These are phyloP conservation scores for Pleurotus pulmonarius DNA, from an alignment of 768 basidiomycete species.

Conservation along the genomic window DNA sequence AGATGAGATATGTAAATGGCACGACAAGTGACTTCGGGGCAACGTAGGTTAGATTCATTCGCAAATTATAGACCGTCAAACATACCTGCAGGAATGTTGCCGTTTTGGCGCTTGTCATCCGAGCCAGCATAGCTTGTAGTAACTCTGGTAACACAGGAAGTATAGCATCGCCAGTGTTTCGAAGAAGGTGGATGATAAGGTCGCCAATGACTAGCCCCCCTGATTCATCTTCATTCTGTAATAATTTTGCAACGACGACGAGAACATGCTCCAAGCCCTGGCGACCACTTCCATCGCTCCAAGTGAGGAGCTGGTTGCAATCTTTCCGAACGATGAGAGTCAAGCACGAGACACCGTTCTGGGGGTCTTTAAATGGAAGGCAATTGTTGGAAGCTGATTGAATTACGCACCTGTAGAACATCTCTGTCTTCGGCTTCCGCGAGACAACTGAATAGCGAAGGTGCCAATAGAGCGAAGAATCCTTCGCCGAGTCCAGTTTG, in stretches of 20 bases:
- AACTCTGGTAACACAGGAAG: conserved; percentile 85
- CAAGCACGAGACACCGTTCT: conserved; percentile 83
- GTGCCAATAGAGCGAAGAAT: conserved; percentile 74
- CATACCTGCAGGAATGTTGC: conserved; percentile 86
- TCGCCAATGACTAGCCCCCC: conserved; percentile 94
- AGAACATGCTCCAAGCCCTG: conserved; percentile 77
- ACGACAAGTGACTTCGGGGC: conserved; percentile 71
- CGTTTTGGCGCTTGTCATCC: conserved; percentile 84
- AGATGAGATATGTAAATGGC: conserved; percentile 91
- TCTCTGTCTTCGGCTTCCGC: conserved; percentile 79
- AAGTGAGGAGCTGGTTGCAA: conserved; percentile 72
- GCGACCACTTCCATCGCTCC: conserved; percentile 64
- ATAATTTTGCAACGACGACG: conserved; percentile 69
- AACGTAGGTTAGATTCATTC: too few relatives aligned
- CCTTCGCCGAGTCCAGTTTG: conserved; percentile 69
- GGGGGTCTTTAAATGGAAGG: background rate
- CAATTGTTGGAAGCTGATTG: background rate
- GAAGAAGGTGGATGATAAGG: conserved; percentile 87
- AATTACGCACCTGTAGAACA: conserved; percentile 59
- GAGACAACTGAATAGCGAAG: conserved; percentile 69
- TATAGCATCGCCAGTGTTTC: conserved; percentile 77
- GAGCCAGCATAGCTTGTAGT: conserved; percentile 74
- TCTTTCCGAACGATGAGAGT: conserved; percentile 88
- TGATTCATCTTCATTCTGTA: conserved; percentile 82
- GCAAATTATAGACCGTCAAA: background rate